Evolutionary conservation across 2,329 filamentous ascomycete species (phyloP).

Genomic region (Alternaria metachromatica): DNA sequence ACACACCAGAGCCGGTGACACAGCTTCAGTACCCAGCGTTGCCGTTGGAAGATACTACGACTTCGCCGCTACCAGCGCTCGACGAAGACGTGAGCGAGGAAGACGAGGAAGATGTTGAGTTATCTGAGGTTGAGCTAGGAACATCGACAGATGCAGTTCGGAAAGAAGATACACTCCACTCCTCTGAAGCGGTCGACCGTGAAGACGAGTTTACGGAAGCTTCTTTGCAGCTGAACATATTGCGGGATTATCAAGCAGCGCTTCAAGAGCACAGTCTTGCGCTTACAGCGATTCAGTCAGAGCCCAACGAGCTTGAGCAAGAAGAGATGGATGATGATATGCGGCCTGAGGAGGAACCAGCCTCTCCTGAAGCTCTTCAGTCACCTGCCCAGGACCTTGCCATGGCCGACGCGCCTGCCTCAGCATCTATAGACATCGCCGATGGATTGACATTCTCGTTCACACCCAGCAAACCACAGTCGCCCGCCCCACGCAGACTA

Average conservation of each 20-base stretch:
- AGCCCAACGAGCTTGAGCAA: not conserved
- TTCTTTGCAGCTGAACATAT: constrained; percentile 39
- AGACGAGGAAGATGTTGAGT: not conserved
- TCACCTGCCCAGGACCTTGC: not conserved
- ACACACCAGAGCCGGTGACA: not conserved
- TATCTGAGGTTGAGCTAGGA: not conserved
- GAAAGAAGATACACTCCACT: not conserved
- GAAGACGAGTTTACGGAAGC: constrained; percentile 41
- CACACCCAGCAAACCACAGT: constrained; percentile 17
- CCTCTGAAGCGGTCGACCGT: not conserved
- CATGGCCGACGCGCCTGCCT: not conserved
- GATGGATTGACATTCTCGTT: constrained; percentile 38
- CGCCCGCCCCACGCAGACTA: constrained; percentile 31
- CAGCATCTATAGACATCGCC: constrained; percentile 30
- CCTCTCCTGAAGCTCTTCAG: not conserved
- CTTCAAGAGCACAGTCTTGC: not conserved
- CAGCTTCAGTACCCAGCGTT: constrained; percentile 22
- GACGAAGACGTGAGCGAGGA: constrained; percentile 2
- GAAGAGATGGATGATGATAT: not conserved
- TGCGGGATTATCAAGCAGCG: constrained; percentile 25
- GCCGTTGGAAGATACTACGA: not conserved
- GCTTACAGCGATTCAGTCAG: not conserved
- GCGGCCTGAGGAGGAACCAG: not conserved
- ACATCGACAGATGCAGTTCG: not conserved
- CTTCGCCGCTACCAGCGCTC: not conserved